Evolutionary conservation across 345 rosid genomes (phyloP).

Genomic region (Brassica rapa): DNA sequence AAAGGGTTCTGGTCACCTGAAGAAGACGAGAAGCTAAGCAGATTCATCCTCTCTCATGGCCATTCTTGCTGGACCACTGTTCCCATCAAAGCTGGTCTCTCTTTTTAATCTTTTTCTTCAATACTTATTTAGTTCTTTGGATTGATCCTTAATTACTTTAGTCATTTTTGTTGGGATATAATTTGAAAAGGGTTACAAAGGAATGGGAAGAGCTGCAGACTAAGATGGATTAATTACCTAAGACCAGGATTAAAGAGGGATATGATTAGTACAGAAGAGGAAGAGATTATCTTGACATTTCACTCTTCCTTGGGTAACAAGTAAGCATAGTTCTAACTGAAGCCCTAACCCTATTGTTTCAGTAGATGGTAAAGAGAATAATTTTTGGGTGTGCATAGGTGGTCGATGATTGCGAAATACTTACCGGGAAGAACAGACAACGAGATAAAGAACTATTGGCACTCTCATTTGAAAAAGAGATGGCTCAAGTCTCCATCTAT

Average conservation of each 20-base stretch:
- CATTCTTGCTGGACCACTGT: conserved; percentile 88
- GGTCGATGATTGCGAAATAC: conserved; percentile 80
- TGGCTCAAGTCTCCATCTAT: conserved; percentile 41
- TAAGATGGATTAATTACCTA: conserved; percentile 94
- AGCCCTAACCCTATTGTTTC: conserved; percentile 6
- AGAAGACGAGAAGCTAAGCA: conserved; percentile 80
- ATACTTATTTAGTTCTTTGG: background rate
- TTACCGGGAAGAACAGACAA: conserved; percentile 97
- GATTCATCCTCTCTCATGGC: conserved; percentile 64
- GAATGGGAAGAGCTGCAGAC: conserved; percentile 93
- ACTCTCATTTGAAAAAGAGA: conserved; percentile 77
- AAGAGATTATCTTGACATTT: conserved; percentile 61
- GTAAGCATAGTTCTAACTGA: conserved; percentile 45
- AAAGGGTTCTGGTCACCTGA: conserved; percentile 99
- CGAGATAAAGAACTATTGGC: conserved; percentile 94
- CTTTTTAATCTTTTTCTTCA: conserved; percentile 11
- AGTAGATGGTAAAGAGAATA: background rate
- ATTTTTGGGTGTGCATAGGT: conserved; percentile 47
- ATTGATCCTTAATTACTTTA: background rate
- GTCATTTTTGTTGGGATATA: background rate
- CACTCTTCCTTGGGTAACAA: conserved; percentile 86
- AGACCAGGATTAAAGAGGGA: conserved; percentile 87
- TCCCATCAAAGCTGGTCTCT: conserved; percentile 79
- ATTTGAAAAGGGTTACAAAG: conserved; percentile 66
- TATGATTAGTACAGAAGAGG: conserved; percentile 61